phyloP scores from a whole-genome alignment of 108 stramenopile genomes.

The Epipyxis sp. region DNA sequence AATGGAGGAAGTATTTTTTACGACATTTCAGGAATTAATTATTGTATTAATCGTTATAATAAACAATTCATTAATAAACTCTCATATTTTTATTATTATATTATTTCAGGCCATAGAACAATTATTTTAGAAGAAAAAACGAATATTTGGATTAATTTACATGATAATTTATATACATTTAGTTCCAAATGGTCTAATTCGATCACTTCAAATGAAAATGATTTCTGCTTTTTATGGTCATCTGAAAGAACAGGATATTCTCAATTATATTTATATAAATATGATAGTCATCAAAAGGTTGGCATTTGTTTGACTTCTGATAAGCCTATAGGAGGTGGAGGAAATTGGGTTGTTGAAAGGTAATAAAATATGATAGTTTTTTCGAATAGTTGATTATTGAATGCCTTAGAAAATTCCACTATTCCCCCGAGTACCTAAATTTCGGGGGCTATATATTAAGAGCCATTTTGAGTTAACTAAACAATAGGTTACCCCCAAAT shows the following conservation, averaged over 20 bases:
- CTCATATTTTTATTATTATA: too few species aligned
- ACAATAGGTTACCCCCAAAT: too few species aligned
- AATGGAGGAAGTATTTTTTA: too few species aligned
- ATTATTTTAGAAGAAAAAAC: conserved; percentile 68
- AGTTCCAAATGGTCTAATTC: not conserved
- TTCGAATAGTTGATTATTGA: too few species aligned
- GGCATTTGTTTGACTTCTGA: not conserved
- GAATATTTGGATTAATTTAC: conserved; percentile 83
- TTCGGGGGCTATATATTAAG: too few species aligned
- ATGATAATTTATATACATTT: conserved; percentile 65
- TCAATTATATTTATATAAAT: conserved; percentile 80
- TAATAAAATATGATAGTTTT: not conserved
- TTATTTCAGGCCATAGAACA: conserved; percentile 39
- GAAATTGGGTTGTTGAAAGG: not conserved
- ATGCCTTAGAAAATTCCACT: too few species aligned
- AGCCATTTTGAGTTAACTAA: too few species aligned
- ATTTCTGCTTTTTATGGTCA: conserved; percentile 74
- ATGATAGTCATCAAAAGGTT: conserved; percentile 34
- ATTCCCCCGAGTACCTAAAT: too few species aligned
- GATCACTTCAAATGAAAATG: conserved; percentile 28
- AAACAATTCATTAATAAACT: too few species aligned
- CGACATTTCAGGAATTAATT: too few species aligned
- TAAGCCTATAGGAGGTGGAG: not conserved
- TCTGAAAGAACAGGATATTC: conserved; percentile 73
- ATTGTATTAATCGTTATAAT: too few species aligned